Evolutionary conservation across 768 basidiomycete species (phyloP), one percentile per base, ranked within the genome.

Genomic region (Russula vinacea): DNA sequence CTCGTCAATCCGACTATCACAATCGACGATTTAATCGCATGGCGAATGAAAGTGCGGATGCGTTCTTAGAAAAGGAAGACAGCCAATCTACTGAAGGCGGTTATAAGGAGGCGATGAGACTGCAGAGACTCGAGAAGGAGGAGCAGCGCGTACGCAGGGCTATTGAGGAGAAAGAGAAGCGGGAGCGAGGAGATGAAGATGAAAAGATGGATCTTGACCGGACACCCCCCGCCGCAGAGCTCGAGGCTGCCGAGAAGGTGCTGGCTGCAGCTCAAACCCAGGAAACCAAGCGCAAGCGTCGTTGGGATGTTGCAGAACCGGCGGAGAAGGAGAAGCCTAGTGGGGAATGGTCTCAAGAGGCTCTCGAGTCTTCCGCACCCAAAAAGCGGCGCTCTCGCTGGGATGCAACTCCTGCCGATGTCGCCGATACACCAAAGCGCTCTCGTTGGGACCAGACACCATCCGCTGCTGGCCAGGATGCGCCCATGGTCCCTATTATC

Each of bases 361-460:
- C 86, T 59, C 74, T 85, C 33, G 90, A 90, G 58, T 82, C 80
- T 32, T 84, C 88, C 61, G 86, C 87, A 26, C 86, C 92, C 50
- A 94, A 92, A 77, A 96, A 96, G 77, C 88, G 92, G 65, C 87
- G 93, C 69, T 98, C 95, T 61, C 83, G 96, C 55, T 98, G 96
- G 96, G 96, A 98, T 74, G 93, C 94, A 58, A 85, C 94, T 0
- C 94, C 95, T 13, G 84, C 88, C 5, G 92, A 93, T 62, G 81
- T 79, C 60, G 73, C 78, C 45, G 87, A 92, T 68, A 85, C 89
- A 19, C 90, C 91, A 33, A 95, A 94, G 74, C 88, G 89, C 56
- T 98, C 95, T 33, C 85, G 95, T 56, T 99, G 96, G 97, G 97
- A 99, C 74, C 94, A 97, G 76, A 91, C 93, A 19, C 94, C 97